Percentiles rank a stretch among this genome's conserved stretches.
Evolutionary conservation across 2,329 filamentous ascomycete species (phyloP).

Genomic region (Pseudocercospora crystallina): DNA sequence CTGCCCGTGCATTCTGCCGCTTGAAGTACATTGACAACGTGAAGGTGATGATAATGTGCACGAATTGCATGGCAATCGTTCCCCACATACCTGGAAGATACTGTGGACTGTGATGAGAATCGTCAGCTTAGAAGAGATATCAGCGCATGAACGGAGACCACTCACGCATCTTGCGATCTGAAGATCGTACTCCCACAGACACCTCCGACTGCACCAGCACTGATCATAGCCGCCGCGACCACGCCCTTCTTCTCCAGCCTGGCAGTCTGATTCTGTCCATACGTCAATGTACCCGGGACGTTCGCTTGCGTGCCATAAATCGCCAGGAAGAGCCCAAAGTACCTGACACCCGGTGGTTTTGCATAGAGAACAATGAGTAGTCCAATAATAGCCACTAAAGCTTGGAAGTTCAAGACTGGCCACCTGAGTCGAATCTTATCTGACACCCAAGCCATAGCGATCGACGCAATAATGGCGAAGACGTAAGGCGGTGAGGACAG

Average conservation of each 20-base stretch:
- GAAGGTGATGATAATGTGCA: conserved; percentile 17
- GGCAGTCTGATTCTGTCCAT: conserved; percentile 43
- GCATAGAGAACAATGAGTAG: conserved; percentile 73
- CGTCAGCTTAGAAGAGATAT: no score
- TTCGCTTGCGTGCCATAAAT: conserved; percentile 75
- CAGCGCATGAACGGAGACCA: no score
- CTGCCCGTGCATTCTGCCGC: conserved; percentile 20
- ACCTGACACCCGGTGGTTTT: conserved; percentile 57
- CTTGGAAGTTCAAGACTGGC: conserved; percentile 65
- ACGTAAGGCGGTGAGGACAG: conserved; percentile 69
- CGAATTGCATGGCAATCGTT: conserved; percentile 19
- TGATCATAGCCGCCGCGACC: conserved; percentile 30
- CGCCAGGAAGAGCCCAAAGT: conserved; percentile 72
- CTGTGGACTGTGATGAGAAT: no score
- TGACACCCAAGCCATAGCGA: conserved; percentile 59
- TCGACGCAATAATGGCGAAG: conserved; percentile 65
- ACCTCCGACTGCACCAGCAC: conserved; percentile 41
- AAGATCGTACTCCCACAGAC: conserved; percentile 18
- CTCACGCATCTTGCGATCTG: conserved; percentile 20
- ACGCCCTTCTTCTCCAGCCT: conserved; percentile 33
- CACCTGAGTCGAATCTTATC: conserved; percentile 68
- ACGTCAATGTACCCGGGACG: conserved; percentile 68
- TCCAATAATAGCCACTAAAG: conserved; percentile 62
- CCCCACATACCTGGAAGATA: conserved; percentile 25
- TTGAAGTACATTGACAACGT: conserved; percentile 18